Evolutionary conservation across 2,329 filamentous ascomycete species (phyloP).

Genomic region (Aureobasidium sp.): DNA sequence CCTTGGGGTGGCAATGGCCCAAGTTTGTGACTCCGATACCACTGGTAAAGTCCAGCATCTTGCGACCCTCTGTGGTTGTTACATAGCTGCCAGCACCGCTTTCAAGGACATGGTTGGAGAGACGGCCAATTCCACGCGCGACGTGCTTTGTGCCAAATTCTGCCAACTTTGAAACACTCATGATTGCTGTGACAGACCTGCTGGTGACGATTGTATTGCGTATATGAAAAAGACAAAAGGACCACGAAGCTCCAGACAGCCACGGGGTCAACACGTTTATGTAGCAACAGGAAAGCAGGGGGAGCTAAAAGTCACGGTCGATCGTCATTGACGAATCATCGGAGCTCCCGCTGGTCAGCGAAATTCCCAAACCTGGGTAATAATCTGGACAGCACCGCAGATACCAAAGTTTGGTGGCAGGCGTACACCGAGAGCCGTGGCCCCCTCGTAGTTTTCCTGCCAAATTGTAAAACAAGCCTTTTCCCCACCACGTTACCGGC

Average conservation of each 20-base stretch:
- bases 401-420: not conserved
- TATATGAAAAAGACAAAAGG: not conserved
- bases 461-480: not conserved
- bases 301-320: conserved; percentile 5
- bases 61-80: conserved; percentile 26
- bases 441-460: not conserved
- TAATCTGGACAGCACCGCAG: not conserved
- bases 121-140: conserved; percentile 19
- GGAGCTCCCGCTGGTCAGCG: conserved; percentile 8
- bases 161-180: conserved; percentile 19
- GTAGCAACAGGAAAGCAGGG: conserved; percentile 4
- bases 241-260: not conserved
- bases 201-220: not conserved
- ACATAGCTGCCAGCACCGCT: conserved; percentile 29
- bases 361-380: conserved; percentile 11
- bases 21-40: conserved; percentile 33
- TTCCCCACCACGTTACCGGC: not conserved
- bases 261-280: conserved; percentile 15
- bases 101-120: conserved; percentile 27
- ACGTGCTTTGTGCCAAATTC: conserved; percentile 20
- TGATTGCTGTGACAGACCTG: not conserved
- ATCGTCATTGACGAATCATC: conserved; percentile 14
- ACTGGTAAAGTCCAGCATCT: conserved; percentile 31
- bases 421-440: conserved; percentile 13
- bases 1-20: conserved; percentile 33